Evolutionary conservation across 2,329 filamentous ascomycete genomes (phyloP), one percentile per base, ranked within the genome.

Genomic region (Elsinoe perseae): DNA sequence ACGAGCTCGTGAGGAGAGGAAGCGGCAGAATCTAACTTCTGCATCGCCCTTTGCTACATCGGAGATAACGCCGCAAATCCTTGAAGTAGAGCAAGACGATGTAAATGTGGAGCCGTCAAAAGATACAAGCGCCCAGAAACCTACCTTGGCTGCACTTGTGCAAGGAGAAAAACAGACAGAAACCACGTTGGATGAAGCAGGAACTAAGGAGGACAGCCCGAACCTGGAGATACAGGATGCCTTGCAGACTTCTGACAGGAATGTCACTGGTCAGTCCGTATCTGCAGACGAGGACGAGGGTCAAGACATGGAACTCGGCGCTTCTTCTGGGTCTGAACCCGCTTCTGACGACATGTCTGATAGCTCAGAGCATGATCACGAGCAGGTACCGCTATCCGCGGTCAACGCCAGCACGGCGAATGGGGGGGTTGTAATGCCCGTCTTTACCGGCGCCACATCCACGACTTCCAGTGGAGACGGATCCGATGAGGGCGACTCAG

Each of bases 291-390:
- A n/a, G n/a, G n/a, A n/a, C n/a, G 21, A 54, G 23, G 20, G 25
- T 27, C 32, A 16, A 9, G 2, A 27, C 14, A 28, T 32, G 16
- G 34, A 23, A 5, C 28, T 20, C 5, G 14, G 7, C n/a, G 32
- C 43, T 5, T 44, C 56, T 8, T 27, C 50, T 18, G 50, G 32
- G 10, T 36, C 50, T 32, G 20, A 61, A 66, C 53, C 70, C 73
- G 16, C 75, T n/a, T 43, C 40, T 10, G 20, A 23, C 7, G 44
- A 50, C 12, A 14, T 12, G 32, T 36, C 10, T 36, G 5, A 36
- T 14, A 14, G 12, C 10, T 14, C 32, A 3, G 32, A 36, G 32
- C 32, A 36, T 9, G 32, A 36, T 7, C 5, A 4, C 10, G 9
- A 36, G 32, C n/a, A 9, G 12, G 10, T 4, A 12, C n/a, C 32